Conservation (phyloP, 768 basidiomycete species). For the Albatrellus ellisii region DNA sequence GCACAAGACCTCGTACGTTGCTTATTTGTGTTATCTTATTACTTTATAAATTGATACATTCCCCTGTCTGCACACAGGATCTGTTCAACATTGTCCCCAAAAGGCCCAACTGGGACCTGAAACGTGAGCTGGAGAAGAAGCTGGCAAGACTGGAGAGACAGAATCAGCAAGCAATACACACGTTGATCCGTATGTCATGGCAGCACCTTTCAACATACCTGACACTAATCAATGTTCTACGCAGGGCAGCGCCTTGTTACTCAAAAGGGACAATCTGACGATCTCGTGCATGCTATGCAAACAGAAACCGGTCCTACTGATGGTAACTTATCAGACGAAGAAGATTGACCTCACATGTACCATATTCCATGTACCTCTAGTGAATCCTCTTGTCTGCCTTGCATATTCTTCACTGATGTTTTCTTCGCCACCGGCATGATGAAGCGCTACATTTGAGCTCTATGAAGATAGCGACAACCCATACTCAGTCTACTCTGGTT, state of each 20-base stretch:
- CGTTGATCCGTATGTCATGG: constrained; percentile 67
- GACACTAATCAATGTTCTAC: background rate
- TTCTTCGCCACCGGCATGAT: too few relatives aligned
- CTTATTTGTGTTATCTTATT: constrained; percentile 6
- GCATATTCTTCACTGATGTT: too few relatives aligned
- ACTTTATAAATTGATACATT: background rate
- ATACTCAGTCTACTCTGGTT: too few relatives aligned
- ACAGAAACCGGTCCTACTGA: constrained; percentile 48
- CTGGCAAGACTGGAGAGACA: constrained; percentile 78
- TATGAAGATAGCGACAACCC: too few relatives aligned
- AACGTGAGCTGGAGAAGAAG: constrained; percentile 88
- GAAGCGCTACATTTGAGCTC: too few relatives aligned
- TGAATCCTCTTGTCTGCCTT: background rate
- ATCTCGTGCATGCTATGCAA: constrained; percentile 73
- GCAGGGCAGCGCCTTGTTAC: constrained; percentile 71
- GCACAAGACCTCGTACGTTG: constrained; percentile 72
- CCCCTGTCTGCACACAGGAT: constrained; percentile 38
- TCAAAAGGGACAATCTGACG: constrained; percentile 69
- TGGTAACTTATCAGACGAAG: constrained; percentile 46
- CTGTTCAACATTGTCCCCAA: constrained; percentile 97
- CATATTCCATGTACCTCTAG: background rate
- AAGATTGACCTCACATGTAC: constrained; percentile 27
- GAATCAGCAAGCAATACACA: constrained; percentile 88
- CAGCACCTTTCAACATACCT: background rate
- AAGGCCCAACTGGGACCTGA: constrained; percentile 92